phyloP scores from a whole-genome alignment of 345 rosid species.

The Schrenkiella parvula region DNA sequence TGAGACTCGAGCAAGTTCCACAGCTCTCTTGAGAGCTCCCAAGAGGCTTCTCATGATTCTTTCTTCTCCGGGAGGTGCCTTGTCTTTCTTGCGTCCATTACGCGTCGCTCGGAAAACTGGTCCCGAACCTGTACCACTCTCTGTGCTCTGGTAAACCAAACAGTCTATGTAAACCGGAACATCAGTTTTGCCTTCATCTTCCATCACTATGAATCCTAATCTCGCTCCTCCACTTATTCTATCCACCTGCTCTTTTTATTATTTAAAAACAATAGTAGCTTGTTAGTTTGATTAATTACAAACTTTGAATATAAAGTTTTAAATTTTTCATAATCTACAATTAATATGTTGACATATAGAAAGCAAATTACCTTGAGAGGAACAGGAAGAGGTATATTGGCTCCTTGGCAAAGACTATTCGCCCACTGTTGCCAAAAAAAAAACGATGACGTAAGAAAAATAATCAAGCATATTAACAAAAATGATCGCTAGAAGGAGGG shows the following conservation, averaged over 20 bases:
- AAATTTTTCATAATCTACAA: not conserved
- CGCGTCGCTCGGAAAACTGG: slow-evolving; percentile 76
- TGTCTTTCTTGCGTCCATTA: slow-evolving; percentile 60
- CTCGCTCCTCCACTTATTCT: slow-evolving; percentile 78
- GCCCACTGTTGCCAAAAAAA: slow-evolving; percentile 59
- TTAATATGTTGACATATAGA: not conserved
- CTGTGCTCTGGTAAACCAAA: slow-evolving; percentile 53
- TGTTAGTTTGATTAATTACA: not conserved
- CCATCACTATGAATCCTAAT: slow-evolving; percentile 73
- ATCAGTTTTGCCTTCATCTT: slow-evolving; percentile 71
- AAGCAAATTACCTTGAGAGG: slow-evolving; percentile 63
- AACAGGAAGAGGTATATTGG: slow-evolving; percentile 75
- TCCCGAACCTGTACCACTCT: slow-evolving; percentile 28
- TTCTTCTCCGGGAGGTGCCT: slow-evolving; percentile 80
- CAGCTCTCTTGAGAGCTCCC: slow-evolving; percentile 66
- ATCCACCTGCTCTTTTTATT: slow-evolving; percentile 50
- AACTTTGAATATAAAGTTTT: not conserved
- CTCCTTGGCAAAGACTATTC: slow-evolving; percentile 90
- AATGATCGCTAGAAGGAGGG: slow-evolving; percentile 49
- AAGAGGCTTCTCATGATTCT: slow-evolving; percentile 95
- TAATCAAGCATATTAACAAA: not conserved
- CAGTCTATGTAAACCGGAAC: slow-evolving; percentile 86
- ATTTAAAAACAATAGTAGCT: not conserved
- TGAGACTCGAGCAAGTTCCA: slow-evolving; percentile 51
- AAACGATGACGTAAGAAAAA: not conserved